Conservation (phyloP, 805 yeast genomes). For the Candida caryicola region DNA sequence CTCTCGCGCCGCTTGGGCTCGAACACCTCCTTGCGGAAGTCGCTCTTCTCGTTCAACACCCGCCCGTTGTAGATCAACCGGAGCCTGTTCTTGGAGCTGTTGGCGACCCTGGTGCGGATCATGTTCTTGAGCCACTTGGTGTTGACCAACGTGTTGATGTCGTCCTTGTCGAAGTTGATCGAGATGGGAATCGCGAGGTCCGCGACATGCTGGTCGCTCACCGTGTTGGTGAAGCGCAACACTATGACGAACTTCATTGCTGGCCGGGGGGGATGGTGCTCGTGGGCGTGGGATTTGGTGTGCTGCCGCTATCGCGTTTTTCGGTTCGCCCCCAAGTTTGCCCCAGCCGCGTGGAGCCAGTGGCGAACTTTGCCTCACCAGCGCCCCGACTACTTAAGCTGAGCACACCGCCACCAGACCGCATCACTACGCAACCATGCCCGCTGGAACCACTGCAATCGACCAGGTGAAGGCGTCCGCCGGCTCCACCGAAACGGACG, state of each 20-base stretch:
- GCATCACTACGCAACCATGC: too few species aligned
- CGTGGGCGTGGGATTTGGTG: too few species aligned
- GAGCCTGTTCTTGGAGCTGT: constrained; percentile 45
- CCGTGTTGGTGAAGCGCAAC: constrained; percentile 31
- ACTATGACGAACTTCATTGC: constrained; percentile 14
- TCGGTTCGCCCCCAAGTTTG: too few species aligned
- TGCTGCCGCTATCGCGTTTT: too few species aligned
- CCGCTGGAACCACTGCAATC: neutral
- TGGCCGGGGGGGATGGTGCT: too few species aligned
- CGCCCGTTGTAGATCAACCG: constrained; percentile 69
- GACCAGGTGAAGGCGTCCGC: constrained; percentile 8
- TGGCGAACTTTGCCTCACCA: too few species aligned
- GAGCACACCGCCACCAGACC: too few species aligned
- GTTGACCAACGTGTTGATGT: constrained; percentile 29
- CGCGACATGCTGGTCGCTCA: constrained; percentile 16
- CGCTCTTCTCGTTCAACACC: constrained; percentile 55
- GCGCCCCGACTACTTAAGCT: too few species aligned
- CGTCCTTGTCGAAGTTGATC: constrained; percentile 27
- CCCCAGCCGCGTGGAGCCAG: too few species aligned
- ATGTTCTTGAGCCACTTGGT: constrained; percentile 29
- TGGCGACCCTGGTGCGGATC: constrained; percentile 23
- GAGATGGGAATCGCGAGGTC: constrained; percentile 31
- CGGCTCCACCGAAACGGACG: constrained; percentile 13
- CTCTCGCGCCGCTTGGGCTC: constrained; percentile 25
- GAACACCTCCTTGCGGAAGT: constrained; percentile 50